A percentile compares a stretch with the other conserved stretches of the same genome.
Conservation (phyloP, 352 stramenopile genomes). For the Globisporangium nunn region DNA sequence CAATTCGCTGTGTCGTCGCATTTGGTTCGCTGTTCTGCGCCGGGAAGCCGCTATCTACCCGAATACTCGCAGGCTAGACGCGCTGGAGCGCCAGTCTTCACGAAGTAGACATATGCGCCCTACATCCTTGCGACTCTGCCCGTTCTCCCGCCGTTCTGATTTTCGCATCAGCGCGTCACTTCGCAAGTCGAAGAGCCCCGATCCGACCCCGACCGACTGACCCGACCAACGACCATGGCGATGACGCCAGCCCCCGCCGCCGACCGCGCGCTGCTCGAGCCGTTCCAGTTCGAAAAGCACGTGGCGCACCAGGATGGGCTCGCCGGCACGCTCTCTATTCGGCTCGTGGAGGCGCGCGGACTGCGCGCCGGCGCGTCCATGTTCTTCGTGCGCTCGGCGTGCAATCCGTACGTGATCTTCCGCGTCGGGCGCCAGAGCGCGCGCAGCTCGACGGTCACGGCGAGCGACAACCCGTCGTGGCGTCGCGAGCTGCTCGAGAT, state of each 20-base stretch:
- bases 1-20: no score
- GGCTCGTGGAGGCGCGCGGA: constrained; percentile 62
- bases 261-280: constrained; percentile 34
- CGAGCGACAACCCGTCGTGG: constrained; percentile 73
- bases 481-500: constrained; percentile 65
- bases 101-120: no score
- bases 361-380: constrained; percentile 64
- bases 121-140: no score
- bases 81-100: no score
- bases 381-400: constrained; percentile 71
- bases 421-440: constrained; percentile 60
- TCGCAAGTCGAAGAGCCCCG: no score
- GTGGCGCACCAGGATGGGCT: constrained; percentile 65
- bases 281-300: constrained; percentile 80
- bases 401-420: constrained; percentile 84
- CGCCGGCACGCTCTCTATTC: constrained; percentile 62
- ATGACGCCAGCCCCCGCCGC: constrained; percentile 24
- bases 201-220: background rate
- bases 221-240: background rate
- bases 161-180: no score
- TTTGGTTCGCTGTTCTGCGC: no score
- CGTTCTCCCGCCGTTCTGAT: no score
- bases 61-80: no score
- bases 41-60: no score
- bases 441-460: constrained; percentile 60